These are phyloP conservation scores for Pterocarpus macrocarpus DNA, from an alignment of 306 rosid species.

Conservation along the genomic window DNA sequence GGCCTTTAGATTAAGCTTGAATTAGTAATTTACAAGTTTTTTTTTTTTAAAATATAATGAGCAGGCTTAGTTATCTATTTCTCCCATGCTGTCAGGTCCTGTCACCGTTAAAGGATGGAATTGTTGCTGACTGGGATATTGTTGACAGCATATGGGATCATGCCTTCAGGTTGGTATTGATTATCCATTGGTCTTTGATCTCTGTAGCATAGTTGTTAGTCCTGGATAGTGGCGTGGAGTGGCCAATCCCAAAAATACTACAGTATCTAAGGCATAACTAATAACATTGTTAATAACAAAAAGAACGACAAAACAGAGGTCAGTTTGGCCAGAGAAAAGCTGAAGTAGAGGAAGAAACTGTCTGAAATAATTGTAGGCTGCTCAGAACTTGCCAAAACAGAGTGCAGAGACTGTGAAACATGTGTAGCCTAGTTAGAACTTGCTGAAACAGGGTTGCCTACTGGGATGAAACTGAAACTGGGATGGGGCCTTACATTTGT, in stretches of 20 bases:
- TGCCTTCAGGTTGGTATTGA: conserved; percentile 78
- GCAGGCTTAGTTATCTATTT: conserved; percentile 3
- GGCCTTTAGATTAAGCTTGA: conserved; percentile 24
- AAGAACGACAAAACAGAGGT: not conserved
- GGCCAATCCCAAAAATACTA: not conserved
- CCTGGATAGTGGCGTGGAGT: not conserved
- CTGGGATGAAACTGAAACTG: not conserved
- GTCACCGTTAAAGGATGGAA: conserved; percentile 86
- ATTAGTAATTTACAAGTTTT: not conserved
- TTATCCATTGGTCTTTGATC: conserved; percentile 16
- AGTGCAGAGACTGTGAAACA: not conserved
- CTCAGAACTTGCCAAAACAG: not conserved
- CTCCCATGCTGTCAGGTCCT: conserved; percentile 67
- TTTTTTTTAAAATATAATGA: not conserved
- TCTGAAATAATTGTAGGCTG: not conserved
- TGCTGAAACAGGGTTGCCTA: not conserved
- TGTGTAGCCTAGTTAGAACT: not conserved
- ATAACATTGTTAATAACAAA: not conserved
- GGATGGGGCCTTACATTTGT: not conserved
- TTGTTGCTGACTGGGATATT: conserved; percentile 96
- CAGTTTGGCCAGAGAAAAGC: not conserved
- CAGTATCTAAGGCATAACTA: not conserved
- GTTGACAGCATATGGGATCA: conserved; percentile 99
- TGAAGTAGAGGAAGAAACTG: conserved; percentile 18
- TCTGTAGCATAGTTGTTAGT: not conserved